Evolutionary conservation across 345 rosid species (phyloP).

Genomic region (Clausena lansium): DNA sequence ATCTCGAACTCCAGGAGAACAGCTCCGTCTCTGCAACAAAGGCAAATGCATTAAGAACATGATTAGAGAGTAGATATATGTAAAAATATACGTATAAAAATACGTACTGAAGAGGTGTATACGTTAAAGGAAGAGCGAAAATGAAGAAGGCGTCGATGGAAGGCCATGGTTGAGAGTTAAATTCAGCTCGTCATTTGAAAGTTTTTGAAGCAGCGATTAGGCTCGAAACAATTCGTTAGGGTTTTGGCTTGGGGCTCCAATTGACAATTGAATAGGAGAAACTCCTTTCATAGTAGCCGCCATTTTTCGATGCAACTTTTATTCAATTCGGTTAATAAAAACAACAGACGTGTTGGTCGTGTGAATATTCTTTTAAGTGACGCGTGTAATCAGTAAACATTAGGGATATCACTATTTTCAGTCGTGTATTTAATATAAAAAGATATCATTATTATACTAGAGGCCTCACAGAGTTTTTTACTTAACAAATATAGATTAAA

Average conservation of each 20-base stretch:
- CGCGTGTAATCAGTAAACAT: background rate
- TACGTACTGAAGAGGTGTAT: background rate
- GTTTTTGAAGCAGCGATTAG: background rate
- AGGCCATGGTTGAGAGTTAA: slow-evolving; percentile 29
- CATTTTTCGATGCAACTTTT: background rate
- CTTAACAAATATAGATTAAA: too few species aligned
- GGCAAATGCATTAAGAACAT: background rate
- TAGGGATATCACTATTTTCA: too few species aligned
- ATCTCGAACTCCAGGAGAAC: slow-evolving; percentile 29
- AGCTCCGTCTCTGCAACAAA: slow-evolving; percentile 41
- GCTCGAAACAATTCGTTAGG: background rate
- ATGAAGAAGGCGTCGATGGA: slow-evolving; percentile 32
- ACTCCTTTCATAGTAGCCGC: background rate
- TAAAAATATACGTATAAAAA: background rate
- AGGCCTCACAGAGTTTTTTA: too few species aligned
- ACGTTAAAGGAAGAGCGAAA: slow-evolving; percentile 29
- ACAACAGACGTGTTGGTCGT: too few species aligned
- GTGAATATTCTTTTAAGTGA: background rate
- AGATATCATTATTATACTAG: too few species aligned
- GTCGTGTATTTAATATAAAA: too few species aligned
- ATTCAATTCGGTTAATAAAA: background rate
- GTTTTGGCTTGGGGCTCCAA: background rate
- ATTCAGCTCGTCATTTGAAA: background rate
- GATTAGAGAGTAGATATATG: background rate
- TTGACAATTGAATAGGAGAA: background rate